Base-by-base conservation (phyloP, 192 early-diverging fungal genomes). In the Jimgerdemannia flammicorona region DNA sequence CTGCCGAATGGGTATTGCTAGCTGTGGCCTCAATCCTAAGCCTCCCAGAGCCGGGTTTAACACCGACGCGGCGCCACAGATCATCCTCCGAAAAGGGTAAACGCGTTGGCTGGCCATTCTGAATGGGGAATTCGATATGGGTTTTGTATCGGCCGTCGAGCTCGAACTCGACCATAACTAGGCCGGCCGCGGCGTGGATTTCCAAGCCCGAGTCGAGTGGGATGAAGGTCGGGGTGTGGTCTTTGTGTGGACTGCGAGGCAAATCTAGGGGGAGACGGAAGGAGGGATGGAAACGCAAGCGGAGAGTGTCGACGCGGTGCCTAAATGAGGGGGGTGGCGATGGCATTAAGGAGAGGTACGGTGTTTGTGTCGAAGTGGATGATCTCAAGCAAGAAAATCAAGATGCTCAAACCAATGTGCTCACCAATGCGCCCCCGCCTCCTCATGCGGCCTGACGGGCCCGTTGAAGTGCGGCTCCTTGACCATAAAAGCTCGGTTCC, bases 401-500 rank as follows among this genome's bases (percentile, higher is more conserved):
- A 29, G 29, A 29, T 29, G 29, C 29, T 29, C 29, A 29, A 29
- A 29, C 29, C 29, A 29, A 29, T 29, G 29, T 29, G 29, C 29
- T 29, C 29, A 29, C 90, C 90, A 92, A 71, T 91, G 87, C 11
- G 90, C 77, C 14, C 90, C 91, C n/a, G 76, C 78, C 74, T 92
- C 91, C 42, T 84, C 84, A 3, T 72, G 67, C 19, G 88, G 85
- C 11, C 77, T 75, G 39, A 92, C 83, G 0, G 88, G 87, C 3
- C 76, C 82, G 29, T 73, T 43, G 49, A 70, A 79, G 41, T 82
- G 80, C 8, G 90, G 88, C 44, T 88, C 86, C 44, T 85, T 82
- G 0, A 84, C 85, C 79, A 91, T 90, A 54, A 91, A 92, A 3
- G 90, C 86, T 41, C 90, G 85, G 81, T 91, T 91, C 54, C 79